Conservation (phyloP, 208 protist genomes). For the Leishmania gerbilli region DNA sequence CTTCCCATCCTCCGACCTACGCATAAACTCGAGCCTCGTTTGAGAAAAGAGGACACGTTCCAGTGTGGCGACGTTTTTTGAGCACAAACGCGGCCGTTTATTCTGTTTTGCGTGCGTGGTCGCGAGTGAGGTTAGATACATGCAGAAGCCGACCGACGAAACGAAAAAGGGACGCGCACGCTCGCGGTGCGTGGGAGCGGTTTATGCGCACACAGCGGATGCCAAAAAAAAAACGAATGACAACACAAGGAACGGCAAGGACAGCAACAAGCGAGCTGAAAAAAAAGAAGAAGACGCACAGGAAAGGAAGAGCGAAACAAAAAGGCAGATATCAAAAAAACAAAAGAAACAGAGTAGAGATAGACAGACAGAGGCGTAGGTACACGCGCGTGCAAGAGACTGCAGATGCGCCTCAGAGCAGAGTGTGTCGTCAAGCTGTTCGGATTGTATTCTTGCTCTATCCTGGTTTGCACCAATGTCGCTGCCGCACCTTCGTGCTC, state of each 20-base stretch:
- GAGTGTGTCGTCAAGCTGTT: not conserved
- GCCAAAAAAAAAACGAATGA: not conserved
- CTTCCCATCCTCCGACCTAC: conserved; percentile 26
- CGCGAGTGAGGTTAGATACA: not conserved
- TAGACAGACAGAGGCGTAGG: not conserved
- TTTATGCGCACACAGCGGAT: not conserved
- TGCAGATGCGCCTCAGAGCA: not conserved
- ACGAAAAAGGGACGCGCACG: not conserved
- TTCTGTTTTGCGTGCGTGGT: not conserved
- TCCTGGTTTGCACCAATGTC: not conserved
- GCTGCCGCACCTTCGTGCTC: not conserved
- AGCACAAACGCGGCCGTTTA: not conserved
- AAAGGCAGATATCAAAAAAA: not conserved
- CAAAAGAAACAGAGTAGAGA: not conserved
- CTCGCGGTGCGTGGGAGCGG: not conserved
- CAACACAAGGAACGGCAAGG: not conserved
- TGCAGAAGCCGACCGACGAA: not conserved
- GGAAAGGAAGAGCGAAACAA: not conserved
- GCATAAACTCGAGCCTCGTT: conserved; percentile 16
- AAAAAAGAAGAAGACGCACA: not conserved
- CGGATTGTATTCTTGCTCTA: not conserved
- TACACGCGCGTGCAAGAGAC: not conserved
- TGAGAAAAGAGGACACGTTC: not conserved
- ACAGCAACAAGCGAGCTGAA: not conserved
- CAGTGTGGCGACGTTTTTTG: not conserved